Evolutionary conservation across 805 yeast genomes (phyloP), one percentile per base, ranked within the genome.

Genomic region (Saccharomycopsis lassenensis): DNA sequence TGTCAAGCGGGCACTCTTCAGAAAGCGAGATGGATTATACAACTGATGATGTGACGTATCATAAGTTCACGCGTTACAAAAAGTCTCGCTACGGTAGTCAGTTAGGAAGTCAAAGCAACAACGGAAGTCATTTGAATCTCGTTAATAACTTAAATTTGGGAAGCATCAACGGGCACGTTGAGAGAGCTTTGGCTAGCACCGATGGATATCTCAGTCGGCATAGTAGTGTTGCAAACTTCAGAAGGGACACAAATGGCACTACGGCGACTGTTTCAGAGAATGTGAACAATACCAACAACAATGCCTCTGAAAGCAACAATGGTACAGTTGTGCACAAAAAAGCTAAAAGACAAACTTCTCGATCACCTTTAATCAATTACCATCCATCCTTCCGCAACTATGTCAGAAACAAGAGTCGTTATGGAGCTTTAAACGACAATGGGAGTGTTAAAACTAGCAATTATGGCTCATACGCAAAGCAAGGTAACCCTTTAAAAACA

Each of bases 401-500:
- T 29, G 15, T 12, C 18, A 7, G 24, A 19, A 8, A 5, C 32
- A n/a, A n/a, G n/a, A n/a, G n/a, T n/a, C n/a, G n/a, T n/a, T n/a
- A n/a, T n/a, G n/a, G n/a, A 29, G 19, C 22, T 16, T n/a, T n/a
- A n/a, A n/a, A n/a, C n/a, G n/a, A n/a, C 10, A 26, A 26, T 12
- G 31, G 10, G 4, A 36, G 18, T 17, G 23, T 25, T 20, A 33
- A 33, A 17, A 33, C 33, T 6, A 18, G 23, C 20, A 30, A 33
- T 15, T 36, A 22, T 31, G 16, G 24, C 11, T 24, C 41, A 5
- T 31, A 26, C 31, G 14, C 36, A 11, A 45, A 66, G 1, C 10
- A 31, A 11, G 14, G 21, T 10, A 33, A 37, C 17, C 73, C 67
- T 35, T 56, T 74, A 30, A 55, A 81, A 27, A 73, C 86, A 2